phyloP scores from a whole-genome alignment of 2,329 filamentous ascomycete genomes.

The Cytospora leucostoma region DNA sequence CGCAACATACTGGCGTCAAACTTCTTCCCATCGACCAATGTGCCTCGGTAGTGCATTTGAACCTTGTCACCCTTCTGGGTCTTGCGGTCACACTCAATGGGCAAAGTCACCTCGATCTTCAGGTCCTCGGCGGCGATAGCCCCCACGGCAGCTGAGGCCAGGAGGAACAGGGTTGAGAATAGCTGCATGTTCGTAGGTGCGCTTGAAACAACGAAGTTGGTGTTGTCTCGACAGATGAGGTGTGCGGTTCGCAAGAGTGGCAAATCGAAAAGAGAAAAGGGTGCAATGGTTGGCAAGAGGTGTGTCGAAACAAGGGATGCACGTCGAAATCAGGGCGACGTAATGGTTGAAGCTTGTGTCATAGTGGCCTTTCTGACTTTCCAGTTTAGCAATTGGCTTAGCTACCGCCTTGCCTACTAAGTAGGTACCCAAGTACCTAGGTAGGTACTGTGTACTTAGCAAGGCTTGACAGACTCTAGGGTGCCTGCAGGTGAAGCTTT shows the following conservation, averaged over 20 bases:
- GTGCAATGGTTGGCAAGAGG: not conserved
- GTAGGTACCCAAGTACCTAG: too few relatives aligned
- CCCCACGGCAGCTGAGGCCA: constrained; percentile 54
- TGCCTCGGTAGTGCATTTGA: constrained; percentile 86
- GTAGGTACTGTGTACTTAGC: not conserved
- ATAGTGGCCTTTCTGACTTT: not conserved
- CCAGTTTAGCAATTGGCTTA: too few relatives aligned
- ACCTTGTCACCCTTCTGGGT: constrained; percentile 75
- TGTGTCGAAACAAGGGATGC: not conserved
- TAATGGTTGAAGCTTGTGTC: not conserved
- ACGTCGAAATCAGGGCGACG: not conserved
- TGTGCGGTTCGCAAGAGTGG: not conserved
- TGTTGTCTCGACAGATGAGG: constrained; percentile 1
- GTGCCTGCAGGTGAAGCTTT: not conserved
- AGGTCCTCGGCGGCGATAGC: constrained; percentile 62
- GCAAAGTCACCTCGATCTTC: constrained; percentile 73
- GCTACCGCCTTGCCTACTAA: too few relatives aligned
- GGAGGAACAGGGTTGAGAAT: constrained; percentile 49
- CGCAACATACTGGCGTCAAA: constrained; percentile 72
- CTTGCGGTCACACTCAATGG: constrained; percentile 79
- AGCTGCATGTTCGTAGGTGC: constrained; percentile 50
- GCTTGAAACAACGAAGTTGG: constrained; percentile 1
- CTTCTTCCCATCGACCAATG: constrained; percentile 70
- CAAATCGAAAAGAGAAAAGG: not conserved
- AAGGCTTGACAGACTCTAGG: too few relatives aligned